phyloP scores from a whole-genome alignment of 2,329 filamentous ascomycete species.

The Phaeosphaeria sp. region DNA sequence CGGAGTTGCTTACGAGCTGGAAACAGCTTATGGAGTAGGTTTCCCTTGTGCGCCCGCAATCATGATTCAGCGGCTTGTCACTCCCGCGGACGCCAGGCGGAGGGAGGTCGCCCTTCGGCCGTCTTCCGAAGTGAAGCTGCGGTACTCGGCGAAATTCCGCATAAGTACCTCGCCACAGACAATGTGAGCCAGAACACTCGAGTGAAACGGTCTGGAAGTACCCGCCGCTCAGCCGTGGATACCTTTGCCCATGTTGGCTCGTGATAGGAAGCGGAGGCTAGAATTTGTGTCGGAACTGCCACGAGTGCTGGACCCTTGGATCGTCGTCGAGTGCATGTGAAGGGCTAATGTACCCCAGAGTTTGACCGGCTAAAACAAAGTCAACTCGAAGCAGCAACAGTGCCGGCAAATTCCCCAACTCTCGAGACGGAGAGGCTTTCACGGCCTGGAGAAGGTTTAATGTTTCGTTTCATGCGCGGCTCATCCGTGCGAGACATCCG shows the following conservation, averaged over 20 bases:
- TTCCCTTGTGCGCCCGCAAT: not conserved
- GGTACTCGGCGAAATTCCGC: slow-evolving; percentile 3
- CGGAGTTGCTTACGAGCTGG: not conserved
- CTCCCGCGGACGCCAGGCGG: slow-evolving; percentile 3
- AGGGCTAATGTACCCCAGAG: slow-evolving; percentile 45
- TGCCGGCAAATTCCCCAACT: slow-evolving; percentile 7
- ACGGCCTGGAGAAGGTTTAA: slow-evolving; percentile 25
- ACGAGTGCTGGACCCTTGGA: slow-evolving; percentile 36
- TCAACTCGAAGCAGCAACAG: slow-evolving; percentile 14
- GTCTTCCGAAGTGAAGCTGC: not conserved
- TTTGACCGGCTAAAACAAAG: slow-evolving; percentile 27
- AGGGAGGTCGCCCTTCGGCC: not conserved
- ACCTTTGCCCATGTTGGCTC: slow-evolving; percentile 2
- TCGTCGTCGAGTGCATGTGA: slow-evolving; percentile 29
- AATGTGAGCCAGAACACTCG: slow-evolving; percentile 6
- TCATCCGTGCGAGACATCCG: not conserved
- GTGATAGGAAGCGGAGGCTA: slow-evolving; percentile 28
- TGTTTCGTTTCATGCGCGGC: slow-evolving; percentile 27
- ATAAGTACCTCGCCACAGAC: slow-evolving; percentile 2
- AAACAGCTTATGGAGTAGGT: too few species aligned
- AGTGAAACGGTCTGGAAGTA: slow-evolving; percentile 2
- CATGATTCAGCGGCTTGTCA: not conserved
- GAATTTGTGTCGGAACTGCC: slow-evolving; percentile 32
- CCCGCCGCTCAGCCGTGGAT: slow-evolving; percentile 2
- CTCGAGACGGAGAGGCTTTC: slow-evolving; percentile 11